Base-by-base conservation (phyloP, 345 rosid species). In the Hypericum androsaemum region DNA sequence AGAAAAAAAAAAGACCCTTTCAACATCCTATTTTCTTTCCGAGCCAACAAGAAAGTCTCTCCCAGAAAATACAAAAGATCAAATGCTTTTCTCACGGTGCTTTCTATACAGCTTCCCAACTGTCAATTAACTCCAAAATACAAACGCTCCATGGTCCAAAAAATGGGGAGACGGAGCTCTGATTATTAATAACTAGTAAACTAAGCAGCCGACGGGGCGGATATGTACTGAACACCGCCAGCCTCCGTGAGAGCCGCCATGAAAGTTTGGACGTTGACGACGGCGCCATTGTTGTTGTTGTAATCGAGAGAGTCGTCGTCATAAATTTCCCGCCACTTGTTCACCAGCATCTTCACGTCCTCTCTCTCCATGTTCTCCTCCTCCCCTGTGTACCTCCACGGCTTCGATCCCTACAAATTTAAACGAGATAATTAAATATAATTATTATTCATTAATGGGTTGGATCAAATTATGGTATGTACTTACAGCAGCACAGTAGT, bases 171-270 rank as follows among this genome's bases (percentile, higher is more conserved):
- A n/a, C n/a, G n/a, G 32, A 47, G 28, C 16, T 14, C 35, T 4
- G 12, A 15, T 35, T 11, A 14, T 15, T 13, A 47, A 15, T 35
- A 47, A 47, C 3, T 10, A 10, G 7, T 13, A 1, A 6, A 7
- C 47, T 66, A 77, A 35, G 97, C 97, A 35, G 97, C 97, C 0
- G 96, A 80, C 5, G 96, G 94, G n/a, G 88, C 88, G 0, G 80
- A 49, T 13, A 84, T 67, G 48, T 68, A 77, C 32, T 77, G 71
- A 12, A 76, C 74, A 9, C 17, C 72, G 0, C 74, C 79, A 1
- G 74, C 84, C 1, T 22, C 32, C 32, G 82, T 64, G 5, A 89
- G 68, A 3, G 95, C 94, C 32, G 63, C 64, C 60, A 68, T 59
- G 54, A 77, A 57, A 40, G 71, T 73, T 52, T 56, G 49, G 50